Evolutionary conservation across 208 protist genomes (phyloP), one percentile per base, ranked within the genome.

Genomic region (Borovskyia barvae): DNA sequence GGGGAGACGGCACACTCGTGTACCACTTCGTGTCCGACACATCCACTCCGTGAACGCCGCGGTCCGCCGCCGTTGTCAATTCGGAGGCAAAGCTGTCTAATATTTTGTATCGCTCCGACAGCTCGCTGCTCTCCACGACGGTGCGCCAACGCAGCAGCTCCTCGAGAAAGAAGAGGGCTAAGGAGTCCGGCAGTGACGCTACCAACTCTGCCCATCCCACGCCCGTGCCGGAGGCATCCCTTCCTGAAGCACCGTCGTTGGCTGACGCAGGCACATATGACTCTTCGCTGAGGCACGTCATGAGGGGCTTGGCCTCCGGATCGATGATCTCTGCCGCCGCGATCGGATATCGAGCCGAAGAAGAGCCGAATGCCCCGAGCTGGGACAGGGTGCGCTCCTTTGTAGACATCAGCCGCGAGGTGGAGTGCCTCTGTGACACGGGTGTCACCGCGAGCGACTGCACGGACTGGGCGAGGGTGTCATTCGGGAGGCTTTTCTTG

Each of bases 61-160:
- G 39, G 32, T 66, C 47, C 60, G 24, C 15, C 17, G 19, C 53
- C 36, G 51, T 11, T 46, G 49, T 39, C 3, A 41, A 51, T 11
- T 41, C 48, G 15, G 58, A 46, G 11, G 64, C 69, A 43, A 75
- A 73, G 8, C 45, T 37, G 51, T 75, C 75, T 3, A 75, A 26
- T 29, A 85, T 36, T 25, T 41, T 56, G 54, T 82, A 90, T 2
- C 77, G 64, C 64, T 65, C 77, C 3, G 36, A 47, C 2, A 32
- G 52, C 49, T 90, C 78, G 8, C 56, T 35, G 5, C 60, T 61
- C 51, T 73, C 64, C 1, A 85, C 57, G 8, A 35, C 53, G 29
- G 56, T 64, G 17, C 82, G 69, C 76, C 82, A 90, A 1, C 72
- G 69, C 28, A 83, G 65, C 25, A 90, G 49, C 68, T 90, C 78